Evolutionary conservation across 192 early-diverging fungal genomes (phyloP).

Genomic region (Umbelopsis isabellina): DNA sequence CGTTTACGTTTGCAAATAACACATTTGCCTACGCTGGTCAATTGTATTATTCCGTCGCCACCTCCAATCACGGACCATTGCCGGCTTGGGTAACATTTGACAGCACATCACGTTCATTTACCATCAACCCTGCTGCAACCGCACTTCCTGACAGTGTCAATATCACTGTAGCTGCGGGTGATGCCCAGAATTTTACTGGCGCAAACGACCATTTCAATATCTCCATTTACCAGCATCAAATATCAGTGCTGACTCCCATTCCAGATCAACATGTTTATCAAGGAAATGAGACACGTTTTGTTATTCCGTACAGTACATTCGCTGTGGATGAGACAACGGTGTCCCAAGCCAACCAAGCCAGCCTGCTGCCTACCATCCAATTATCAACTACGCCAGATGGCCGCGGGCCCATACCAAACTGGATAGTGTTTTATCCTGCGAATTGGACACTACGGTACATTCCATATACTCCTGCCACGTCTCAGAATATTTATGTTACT

Average conservation of each 20-base stretch:
- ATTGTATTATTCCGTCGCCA: neutral
- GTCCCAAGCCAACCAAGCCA: neutral
- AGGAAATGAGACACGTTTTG: neutral
- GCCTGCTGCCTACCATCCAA: neutral
- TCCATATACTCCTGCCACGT: neutral
- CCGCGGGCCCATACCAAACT: neutral
- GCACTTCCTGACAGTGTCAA: neutral
- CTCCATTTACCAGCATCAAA: constrained; percentile 2
- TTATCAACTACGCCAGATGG: neutral
- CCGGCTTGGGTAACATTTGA: constrained; percentile 9
- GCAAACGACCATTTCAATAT: constrained; percentile 5
- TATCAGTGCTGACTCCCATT: neutral
- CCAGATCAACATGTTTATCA: neutral
- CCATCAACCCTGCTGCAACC: neutral
- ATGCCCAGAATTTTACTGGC: neutral
- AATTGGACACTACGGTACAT: neutral
- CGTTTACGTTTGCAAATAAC: neutral
- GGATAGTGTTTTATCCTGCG: neutral
- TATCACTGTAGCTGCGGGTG: neutral
- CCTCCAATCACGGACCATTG: neutral
- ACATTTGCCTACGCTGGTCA: neutral
- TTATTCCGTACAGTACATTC: neutral
- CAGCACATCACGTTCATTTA: neutral
- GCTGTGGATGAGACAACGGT: neutral
- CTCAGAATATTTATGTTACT: neutral